Base-by-base conservation (phyloP, 2,329 filamentous ascomycete genomes). In the Penicillium oxalicum region DNA sequence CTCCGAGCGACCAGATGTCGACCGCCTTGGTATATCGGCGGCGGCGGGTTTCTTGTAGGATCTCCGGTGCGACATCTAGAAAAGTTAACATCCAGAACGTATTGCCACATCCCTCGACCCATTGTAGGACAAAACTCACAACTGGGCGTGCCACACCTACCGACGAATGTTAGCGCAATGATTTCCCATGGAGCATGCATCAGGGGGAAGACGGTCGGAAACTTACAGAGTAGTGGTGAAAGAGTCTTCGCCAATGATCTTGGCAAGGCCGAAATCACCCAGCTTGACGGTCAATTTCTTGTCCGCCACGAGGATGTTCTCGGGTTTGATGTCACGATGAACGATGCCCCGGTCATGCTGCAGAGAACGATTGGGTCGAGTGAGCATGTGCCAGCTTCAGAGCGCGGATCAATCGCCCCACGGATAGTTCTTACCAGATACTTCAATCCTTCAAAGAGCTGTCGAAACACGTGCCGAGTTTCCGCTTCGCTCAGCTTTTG, bases 311-410 rank as follows among this genome's bases (percentile, higher is more conserved):
- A 98, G 74, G 32, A 98, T 97, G 62, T 97, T 97, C 66, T 97
- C 91, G 0, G 91, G 91, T 70, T 96, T 97, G 71, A 98, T 96
- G 61, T 98, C 93, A 49, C 93, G 86, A 68, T 98, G 93, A 4
- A 97, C 91, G 67, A 98, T 95, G 61, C 93, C 94, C 54, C 93
- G 87, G 52, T 97, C 93, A 66, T 98, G 93, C 91, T 96, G n/a
- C 27, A 24, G 13, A 25, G 5, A 28, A n/a, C 7, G 2, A 6
- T 59, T 48, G 54, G 43, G 11, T 11, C 11, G 29, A 11, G 11
- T 32, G 8, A 32, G 29, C 29, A 32, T 8, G 11, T 36, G 35
- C 13, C 9, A 43, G n/a, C 11, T 5, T 7, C 11, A 5, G 32
- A 38, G 6, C 36, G 29, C n/a, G 32, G 24, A 12, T 9, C 33